A percentile compares a stretch with the other conserved stretches of the same genome.
Evolutionary conservation across 73 alveolate species (phyloP).

Genomic region (Paramecium tetraurelia): DNA sequence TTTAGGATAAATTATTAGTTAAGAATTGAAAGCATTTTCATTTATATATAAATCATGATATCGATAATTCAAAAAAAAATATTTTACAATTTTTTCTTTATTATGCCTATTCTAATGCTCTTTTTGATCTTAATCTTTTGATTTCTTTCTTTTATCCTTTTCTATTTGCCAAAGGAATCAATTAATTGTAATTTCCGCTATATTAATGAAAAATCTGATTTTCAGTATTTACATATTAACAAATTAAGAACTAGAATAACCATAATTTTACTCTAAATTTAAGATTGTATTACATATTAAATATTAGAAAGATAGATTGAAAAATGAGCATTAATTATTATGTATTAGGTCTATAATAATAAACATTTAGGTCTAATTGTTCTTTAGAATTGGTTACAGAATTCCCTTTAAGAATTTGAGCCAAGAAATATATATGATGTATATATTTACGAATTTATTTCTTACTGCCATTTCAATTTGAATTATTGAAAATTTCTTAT

Average conservation of each 20-base stretch:
- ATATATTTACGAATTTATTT: background rate
- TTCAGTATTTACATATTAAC: background rate
- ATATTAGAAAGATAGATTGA: background rate
- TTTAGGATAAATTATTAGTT: slow-evolving; percentile 19
- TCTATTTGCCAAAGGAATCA: too few relatives aligned
- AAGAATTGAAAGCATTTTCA: slow-evolving; percentile 33
- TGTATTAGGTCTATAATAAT: background rate
- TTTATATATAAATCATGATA: background rate
- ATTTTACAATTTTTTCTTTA: too few relatives aligned
- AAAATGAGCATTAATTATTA: background rate
- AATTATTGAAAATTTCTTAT: background rate
- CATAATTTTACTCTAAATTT: background rate
- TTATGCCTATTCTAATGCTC: background rate
- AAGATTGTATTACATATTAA: background rate
- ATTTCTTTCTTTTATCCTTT: too few relatives aligned
- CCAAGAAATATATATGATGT: background rate
- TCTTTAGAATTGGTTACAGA: background rate
- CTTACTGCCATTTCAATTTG: background rate
- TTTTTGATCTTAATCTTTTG: background rate
- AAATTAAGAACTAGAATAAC: background rate
- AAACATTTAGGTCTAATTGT: background rate
- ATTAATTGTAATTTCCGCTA: too few relatives aligned
- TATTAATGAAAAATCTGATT: background rate
- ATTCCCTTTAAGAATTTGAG: background rate
- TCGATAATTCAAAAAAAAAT: background rate